Percentiles rank a stretch among this genome's conserved stretches.
These are phyloP conservation scores for Pythium folliculosum DNA, from an alignment of 352 stramenopile genomes.

Conservation along the genomic window DNA sequence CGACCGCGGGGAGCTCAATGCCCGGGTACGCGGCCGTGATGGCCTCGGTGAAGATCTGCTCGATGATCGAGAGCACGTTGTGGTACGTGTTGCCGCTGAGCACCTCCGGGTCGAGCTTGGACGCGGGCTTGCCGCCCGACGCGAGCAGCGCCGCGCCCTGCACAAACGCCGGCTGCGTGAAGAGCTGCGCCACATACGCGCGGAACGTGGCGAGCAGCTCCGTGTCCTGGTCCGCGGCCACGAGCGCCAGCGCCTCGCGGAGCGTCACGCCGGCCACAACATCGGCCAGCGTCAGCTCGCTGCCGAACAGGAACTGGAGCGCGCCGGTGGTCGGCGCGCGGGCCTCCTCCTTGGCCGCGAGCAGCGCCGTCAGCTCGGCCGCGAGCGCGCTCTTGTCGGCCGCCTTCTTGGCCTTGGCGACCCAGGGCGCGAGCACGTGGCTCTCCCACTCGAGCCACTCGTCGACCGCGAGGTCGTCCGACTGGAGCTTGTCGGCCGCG, in stretches of 20 bases:
- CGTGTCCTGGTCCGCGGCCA: conserved; percentile 50
- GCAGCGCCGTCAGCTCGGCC: conserved; percentile 46
- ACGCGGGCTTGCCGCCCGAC: conserved; percentile 44
- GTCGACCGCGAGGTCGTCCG: conserved; percentile 76
- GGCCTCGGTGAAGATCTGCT: conserved; percentile 72
- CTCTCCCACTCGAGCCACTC: conserved; percentile 86
- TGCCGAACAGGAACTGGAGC: conserved; percentile 67
- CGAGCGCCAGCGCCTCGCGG: conserved; percentile 54
- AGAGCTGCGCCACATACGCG: conserved; percentile 70
- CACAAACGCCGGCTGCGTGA: conserved; percentile 45
- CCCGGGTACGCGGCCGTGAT: conserved; percentile 73
- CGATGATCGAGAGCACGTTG: conserved; percentile 73
- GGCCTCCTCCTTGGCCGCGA: conserved; percentile 67
- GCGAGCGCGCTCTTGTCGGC: conserved; percentile 26
- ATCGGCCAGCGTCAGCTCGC: conserved; percentile 66
- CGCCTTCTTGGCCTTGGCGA: conserved; percentile 57
- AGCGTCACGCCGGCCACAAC: conserved; percentile 74
- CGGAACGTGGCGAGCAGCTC: conserved; percentile 58
- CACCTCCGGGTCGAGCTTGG: conserved; percentile 55
- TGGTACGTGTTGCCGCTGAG: conserved; percentile 67
- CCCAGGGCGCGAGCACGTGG: conserved; percentile 59
- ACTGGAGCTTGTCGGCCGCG: conserved; percentile 41
- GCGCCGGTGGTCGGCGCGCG: conserved; percentile 35
- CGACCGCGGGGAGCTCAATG: conserved; percentile 52
- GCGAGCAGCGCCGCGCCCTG: conserved; percentile 50